A percentile compares a stretch with the other conserved stretches of the same genome.
These are phyloP conservation scores for Candida ponderosae DNA, from an alignment of 805 yeast genomes.

Conservation along the genomic window DNA sequence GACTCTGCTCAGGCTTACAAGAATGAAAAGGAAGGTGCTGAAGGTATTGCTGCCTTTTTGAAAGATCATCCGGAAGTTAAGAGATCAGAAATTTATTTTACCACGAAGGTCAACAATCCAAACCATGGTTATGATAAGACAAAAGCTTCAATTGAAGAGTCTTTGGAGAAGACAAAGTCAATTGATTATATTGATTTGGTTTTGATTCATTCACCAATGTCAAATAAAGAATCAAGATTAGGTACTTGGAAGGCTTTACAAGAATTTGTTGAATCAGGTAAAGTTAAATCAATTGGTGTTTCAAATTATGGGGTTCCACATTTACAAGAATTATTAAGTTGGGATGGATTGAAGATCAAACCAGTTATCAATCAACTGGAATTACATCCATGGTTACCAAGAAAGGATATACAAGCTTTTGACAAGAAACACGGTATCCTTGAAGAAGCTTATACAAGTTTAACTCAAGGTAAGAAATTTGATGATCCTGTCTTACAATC, in stretches of 20 bases:
- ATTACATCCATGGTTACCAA: slow-evolving; percentile 77
- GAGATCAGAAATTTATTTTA: slow-evolving; percentile 44
- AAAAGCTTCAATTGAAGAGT: slow-evolving; percentile 44
- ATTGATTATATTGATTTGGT: slow-evolving; percentile 67
- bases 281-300: slow-evolving; percentile 65
- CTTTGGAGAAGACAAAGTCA: slow-evolving; percentile 41
- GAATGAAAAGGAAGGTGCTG: slow-evolving; percentile 55
- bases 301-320: slow-evolving; percentile 63
- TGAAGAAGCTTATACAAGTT: not conserved
- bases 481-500: slow-evolving; percentile 43
- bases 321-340: slow-evolving; percentile 48
- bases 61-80: slow-evolving; percentile 34
- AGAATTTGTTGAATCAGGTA: slow-evolving; percentile 54
- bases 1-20: slow-evolving; percentile 60
- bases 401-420: slow-evolving; percentile 53
- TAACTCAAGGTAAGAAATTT: slow-evolving; percentile 48
- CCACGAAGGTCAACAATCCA: slow-evolving; percentile 64
- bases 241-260: slow-evolving; percentile 70
- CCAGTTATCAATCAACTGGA: slow-evolving; percentile 79
- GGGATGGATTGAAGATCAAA: slow-evolving; percentile 44
- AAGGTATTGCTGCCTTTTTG: slow-evolving; percentile 45
- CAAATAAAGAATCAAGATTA: slow-evolving; percentile 38
- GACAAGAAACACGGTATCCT: slow-evolving; percentile 27
- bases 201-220: slow-evolving; percentile 58
- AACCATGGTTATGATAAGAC: slow-evolving; percentile 54